Evolutionary conservation across 2,329 filamentous ascomycete genomes (phyloP), one percentile per base, ranked within the genome.

Genomic region (Beauveria sp.): DNA sequence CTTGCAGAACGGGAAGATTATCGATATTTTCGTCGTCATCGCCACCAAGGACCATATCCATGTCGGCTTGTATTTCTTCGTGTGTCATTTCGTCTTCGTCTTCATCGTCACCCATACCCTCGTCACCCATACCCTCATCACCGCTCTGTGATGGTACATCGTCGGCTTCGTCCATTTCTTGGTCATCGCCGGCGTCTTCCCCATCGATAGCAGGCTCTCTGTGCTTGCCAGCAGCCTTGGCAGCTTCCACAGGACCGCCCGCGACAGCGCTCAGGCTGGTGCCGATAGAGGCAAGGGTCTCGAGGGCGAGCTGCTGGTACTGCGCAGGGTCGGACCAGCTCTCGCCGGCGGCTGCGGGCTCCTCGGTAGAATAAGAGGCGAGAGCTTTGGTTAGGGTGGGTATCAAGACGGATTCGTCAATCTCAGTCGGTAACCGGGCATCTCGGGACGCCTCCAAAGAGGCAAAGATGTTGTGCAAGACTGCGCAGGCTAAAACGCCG

Each of bases 251-350:
- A 65, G 66, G 6, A 57, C 64, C 5, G 61, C 62, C 78, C 48
- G 83, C 69, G 6, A 80, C 79, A 40, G 79, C 76, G 67, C 83
- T 80, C 14, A 88, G 74, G 51, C 76, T 79, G 3, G 84, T 87
- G 48, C 84, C 85, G 52, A 89, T 88, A 7, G 85, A 85, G 4
- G 85, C 86, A 0, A 88, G 75, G 18, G 86, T 82, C 70, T 88
- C 84, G 0, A 89, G 73, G 3, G 84, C 83, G 18, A 85, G 71
- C 67, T 82, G 77, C 57, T 82, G 71, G 45, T 80, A 76, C 64
- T 83, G 80, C 8, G 73, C 65, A 1, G 77, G 73, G 64, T 73
- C 76, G 9, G 75, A 74, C 68, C 74, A 77, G 61, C 72, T 72
- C 22, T 71, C 64, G 38, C 72, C 75, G 42, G 77, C 65, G 24